A percentile compares a stretch with the other conserved stretches of the same genome.
Conservation (phyloP, 2,329 filamentous ascomycete species). For the Colletotrichum paranaense region DNA sequence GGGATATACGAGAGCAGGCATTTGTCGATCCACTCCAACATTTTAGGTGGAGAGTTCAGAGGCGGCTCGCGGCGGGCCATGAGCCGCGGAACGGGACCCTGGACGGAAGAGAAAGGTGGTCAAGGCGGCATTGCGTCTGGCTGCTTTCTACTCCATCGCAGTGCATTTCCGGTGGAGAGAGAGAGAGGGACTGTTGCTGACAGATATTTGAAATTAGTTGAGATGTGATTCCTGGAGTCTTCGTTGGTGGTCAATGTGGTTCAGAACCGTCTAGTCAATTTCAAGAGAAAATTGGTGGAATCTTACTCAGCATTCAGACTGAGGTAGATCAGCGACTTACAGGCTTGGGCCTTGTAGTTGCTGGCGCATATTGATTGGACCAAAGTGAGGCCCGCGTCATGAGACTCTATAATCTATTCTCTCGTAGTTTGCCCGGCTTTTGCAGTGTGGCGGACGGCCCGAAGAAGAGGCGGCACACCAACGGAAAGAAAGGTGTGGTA, state of each 20-base stretch:
- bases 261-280: background rate
- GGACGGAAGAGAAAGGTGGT: constrained; percentile 3
- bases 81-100: constrained; percentile 27
- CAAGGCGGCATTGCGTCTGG: constrained; percentile 17
- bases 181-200: background rate
- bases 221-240: constrained; percentile 6
- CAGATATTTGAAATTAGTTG: background rate
- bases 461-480: background rate
- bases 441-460: background rate
- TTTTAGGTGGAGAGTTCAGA: constrained; percentile 15
- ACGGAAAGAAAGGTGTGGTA: background rate
- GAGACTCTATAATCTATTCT: background rate
- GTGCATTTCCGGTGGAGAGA: constrained; percentile 11
- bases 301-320: constrained; percentile 19
- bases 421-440: background rate
- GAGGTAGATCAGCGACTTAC: background rate
- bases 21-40: constrained; percentile 23
- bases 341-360: background rate
- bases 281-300: background rate
- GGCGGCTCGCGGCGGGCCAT: constrained; percentile 15
- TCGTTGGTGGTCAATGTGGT: background rate
- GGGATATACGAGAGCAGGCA: constrained; percentile 22
- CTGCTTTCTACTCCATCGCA: constrained; percentile 3
- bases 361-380: background rate
- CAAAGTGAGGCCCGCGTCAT: background rate